A percentile compares a stretch with the other conserved stretches of the same genome.
Evolutionary conservation across 768 basidiomycete genomes (phyloP).

Genomic region (Megacollybia marginata): DNA sequence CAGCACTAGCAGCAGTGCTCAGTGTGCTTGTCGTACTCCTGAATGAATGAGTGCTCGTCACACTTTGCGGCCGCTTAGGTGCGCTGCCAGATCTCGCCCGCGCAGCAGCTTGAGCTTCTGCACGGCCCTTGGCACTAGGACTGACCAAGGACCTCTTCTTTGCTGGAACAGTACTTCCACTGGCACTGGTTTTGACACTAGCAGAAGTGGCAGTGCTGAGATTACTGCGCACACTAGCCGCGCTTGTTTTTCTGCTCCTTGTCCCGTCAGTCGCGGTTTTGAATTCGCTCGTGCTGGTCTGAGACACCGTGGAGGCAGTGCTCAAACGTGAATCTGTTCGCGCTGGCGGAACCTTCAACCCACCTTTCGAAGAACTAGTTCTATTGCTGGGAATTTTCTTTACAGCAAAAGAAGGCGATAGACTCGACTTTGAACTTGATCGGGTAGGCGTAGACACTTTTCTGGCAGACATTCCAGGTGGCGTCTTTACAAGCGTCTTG

Average conservation of each 20-base stretch:
- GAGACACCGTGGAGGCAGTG: background rate
- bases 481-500: conserved; percentile 3
- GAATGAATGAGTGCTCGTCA: too few species aligned
- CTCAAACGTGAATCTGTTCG: background rate
- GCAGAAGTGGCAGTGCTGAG: conserved; percentile 1
- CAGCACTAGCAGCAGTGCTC: background rate
- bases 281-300: background rate
- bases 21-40: background rate
- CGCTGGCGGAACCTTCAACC: background rate
- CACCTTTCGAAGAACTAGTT: background rate
- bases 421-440: background rate
- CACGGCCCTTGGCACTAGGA: background rate
- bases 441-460: background rate
- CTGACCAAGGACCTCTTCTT: background rate
- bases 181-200: background rate
- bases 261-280: background rate
- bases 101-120: too few species aligned
- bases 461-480: background rate
- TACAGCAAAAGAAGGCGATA: too few species aligned
- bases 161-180: background rate
- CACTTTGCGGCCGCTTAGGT: too few species aligned
- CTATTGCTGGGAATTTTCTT: too few species aligned
- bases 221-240: conserved; percentile 6
- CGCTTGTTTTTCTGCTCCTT: conserved; percentile 1
- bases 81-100: too few species aligned